Conservation (phyloP, 371 early-diverging fungal genomes). For the Syncephalastrum racemosum region DNA sequence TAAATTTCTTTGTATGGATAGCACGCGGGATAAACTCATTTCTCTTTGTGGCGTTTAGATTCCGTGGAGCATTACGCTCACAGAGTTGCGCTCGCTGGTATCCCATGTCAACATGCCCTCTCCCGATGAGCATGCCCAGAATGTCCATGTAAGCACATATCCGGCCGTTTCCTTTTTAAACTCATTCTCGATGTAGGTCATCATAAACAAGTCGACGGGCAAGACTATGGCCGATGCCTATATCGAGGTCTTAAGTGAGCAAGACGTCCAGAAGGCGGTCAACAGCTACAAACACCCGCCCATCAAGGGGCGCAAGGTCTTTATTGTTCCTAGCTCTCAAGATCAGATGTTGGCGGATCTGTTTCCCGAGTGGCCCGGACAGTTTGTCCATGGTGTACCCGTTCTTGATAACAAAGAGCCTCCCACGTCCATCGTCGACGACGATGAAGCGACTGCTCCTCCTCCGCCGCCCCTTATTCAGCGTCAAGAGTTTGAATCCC, state of each 20-base stretch:
- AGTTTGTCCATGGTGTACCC: slow-evolving; percentile 27
- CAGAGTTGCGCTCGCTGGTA: slow-evolving; percentile 22
- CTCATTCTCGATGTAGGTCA: slow-evolving; percentile 10
- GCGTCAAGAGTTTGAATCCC: slow-evolving; percentile 56
- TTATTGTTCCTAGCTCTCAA: slow-evolving; percentile 46
- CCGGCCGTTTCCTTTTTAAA: no score
- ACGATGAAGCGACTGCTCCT: no score
- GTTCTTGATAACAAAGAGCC: neutral
- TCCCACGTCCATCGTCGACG: neutral
- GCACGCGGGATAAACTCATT: neutral
- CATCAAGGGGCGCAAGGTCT: slow-evolving; percentile 53
- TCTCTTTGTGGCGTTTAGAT: slow-evolving; percentile 16
- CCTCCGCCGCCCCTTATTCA: slow-evolving; percentile 40
- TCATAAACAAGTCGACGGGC: slow-evolving; percentile 45
- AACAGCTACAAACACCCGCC: slow-evolving; percentile 30
- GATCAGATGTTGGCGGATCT: slow-evolving; percentile 53
- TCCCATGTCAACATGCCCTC: slow-evolving; percentile 20
- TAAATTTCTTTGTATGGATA: slow-evolving; percentile 1
- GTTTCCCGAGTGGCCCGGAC: slow-evolving; percentile 56
- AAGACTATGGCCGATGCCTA: slow-evolving; percentile 52
- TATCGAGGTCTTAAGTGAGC: slow-evolving; percentile 39
- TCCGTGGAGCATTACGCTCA: slow-evolving; percentile 34
- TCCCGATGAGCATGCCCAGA: slow-evolving; percentile 24
- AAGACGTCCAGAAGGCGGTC: slow-evolving; percentile 32
- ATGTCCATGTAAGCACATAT: slow-evolving; percentile 26